A percentile compares a stretch with the other conserved stretches of the same genome.
phyloP scores from a whole-genome alignment of 1,284 basidiomycete species.

The Sanghuangporus sanghuang region DNA sequence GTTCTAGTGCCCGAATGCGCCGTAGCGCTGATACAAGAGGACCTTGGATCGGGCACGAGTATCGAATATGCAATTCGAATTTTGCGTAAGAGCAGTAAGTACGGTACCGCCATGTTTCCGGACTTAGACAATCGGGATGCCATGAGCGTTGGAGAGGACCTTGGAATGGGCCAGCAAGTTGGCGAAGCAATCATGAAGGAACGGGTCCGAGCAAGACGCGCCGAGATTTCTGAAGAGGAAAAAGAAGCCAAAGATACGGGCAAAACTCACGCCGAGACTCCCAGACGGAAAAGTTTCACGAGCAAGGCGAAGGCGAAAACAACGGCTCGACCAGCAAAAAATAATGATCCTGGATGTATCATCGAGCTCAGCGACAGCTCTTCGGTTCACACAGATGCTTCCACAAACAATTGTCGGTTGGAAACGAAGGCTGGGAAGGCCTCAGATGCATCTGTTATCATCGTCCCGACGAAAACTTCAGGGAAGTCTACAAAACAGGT shows the following conservation, averaged over 20 bases:
- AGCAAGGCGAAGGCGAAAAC: neutral
- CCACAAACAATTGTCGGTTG: neutral
- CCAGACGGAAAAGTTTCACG: neutral
- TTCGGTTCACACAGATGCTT: neutral
- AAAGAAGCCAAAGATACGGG: neutral
- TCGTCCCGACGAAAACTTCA: neutral
- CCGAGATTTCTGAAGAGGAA: slow-evolving; percentile 42
- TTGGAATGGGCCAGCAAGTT: slow-evolving; percentile 24
- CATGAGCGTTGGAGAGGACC: slow-evolving; percentile 22
- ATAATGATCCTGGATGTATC: neutral
- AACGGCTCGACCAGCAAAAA: neutral
- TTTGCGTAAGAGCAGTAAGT: slow-evolving; percentile 67
- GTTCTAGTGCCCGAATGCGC: slow-evolving; percentile 74
- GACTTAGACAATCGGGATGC: slow-evolving; percentile 44
- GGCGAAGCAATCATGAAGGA: slow-evolving; percentile 23
- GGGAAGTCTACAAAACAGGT: neutral
- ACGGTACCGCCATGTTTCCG: slow-evolving; percentile 78
- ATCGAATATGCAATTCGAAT: slow-evolving; percentile 47
- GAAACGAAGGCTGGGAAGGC: neutral
- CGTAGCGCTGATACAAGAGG: slow-evolving; percentile 65
- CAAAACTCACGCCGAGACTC: slow-evolving; percentile 1
- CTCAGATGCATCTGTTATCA: neutral
- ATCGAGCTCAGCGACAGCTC: slow-evolving; percentile 6
- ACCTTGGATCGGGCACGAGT: slow-evolving; percentile 43
- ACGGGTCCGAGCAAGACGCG: slow-evolving; percentile 43